Evolutionary conservation across 73 alveolate genomes (phyloP).

Genomic region (Paramecium tetraurelia): DNA sequence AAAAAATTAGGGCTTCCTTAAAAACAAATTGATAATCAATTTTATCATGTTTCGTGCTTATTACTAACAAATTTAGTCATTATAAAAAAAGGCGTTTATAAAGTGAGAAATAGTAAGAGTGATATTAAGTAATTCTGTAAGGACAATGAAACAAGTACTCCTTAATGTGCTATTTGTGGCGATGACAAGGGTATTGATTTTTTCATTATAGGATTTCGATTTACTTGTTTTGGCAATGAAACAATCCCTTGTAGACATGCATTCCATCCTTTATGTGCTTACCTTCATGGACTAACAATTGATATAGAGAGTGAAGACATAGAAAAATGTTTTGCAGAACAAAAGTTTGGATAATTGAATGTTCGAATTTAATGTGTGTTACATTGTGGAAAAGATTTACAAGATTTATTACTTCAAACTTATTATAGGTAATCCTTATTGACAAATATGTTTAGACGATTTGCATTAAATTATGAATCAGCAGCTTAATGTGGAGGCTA

Average conservation of each 20-base stretch:
- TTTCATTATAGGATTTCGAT: neutral
- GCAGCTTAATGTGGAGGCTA: conserved; percentile 28
- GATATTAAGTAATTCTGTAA: neutral
- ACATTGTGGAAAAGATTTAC: conserved; percentile 1
- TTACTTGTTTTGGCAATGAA: neutral
- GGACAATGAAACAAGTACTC: conserved; percentile 8
- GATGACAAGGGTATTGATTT: neutral
- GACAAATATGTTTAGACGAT: neutral
- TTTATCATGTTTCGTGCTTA: conserved; percentile 29
- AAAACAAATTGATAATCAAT: neutral
- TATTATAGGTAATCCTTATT: neutral
- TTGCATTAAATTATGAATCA: conserved; percentile 3
- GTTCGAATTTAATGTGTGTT: neutral
- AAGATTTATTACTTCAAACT: neutral
- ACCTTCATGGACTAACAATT: neutral
- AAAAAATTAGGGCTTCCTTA: neutral
- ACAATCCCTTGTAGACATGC: conserved; percentile 26
- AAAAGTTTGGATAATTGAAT: neutral
- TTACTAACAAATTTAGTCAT: neutral
- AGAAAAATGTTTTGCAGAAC: neutral
- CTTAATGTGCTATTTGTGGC: conserved; percentile 36
- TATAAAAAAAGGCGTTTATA: neutral
- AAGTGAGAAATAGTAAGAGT: neutral
- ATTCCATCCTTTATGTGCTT: conserved; percentile 34
- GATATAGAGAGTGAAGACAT: neutral